Conservation (phyloP, 352 stramenopile genomes). For the Phytophthora hybrid region DNA sequence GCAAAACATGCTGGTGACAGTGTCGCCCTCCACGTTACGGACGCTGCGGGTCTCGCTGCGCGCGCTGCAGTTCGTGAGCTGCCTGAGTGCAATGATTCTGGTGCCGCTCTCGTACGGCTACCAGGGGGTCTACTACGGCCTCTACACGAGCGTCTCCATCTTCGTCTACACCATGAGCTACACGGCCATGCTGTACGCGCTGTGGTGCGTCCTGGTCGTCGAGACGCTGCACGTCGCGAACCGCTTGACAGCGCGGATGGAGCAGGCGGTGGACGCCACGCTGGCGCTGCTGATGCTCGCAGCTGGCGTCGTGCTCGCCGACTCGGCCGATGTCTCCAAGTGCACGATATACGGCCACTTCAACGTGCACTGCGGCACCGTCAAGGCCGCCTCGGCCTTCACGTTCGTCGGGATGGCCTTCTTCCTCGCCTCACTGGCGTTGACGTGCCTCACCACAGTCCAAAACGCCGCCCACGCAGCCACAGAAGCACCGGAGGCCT, state of each 20-base stretch:
- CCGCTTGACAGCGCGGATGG: slow-evolving; percentile 13
- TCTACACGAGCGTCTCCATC: slow-evolving; percentile 39
- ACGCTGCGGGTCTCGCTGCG: slow-evolving; percentile 33
- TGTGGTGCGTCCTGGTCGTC: slow-evolving; percentile 43
- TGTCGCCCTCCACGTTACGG: slow-evolving; percentile 6
- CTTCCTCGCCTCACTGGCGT: slow-evolving; percentile 37
- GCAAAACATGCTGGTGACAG: slow-evolving; percentile 12
- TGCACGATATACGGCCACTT: slow-evolving; percentile 40
- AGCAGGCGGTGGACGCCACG: slow-evolving; percentile 35
- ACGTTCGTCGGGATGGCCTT: slow-evolving; percentile 45
- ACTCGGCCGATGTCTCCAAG: slow-evolving; percentile 40
- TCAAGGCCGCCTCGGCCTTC: slow-evolving; percentile 46
- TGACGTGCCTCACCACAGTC: slow-evolving; percentile 16
- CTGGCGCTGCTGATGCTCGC: slow-evolving; percentile 47
- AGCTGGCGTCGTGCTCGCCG: slow-evolving; percentile 43
- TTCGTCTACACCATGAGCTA: slow-evolving; percentile 56
- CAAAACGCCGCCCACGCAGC: neutral
- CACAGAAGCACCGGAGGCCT: slow-evolving; percentile 2
- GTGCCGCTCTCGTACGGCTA: slow-evolving; percentile 33
- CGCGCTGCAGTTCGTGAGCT: slow-evolving; percentile 50
- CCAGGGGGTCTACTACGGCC: slow-evolving; percentile 23
- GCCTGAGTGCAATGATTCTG: slow-evolving; percentile 51
- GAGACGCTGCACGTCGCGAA: slow-evolving; percentile 36
- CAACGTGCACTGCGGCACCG: slow-evolving; percentile 40
- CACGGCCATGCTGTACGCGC: slow-evolving; percentile 50